phyloP scores from a whole-genome alignment of 1,284 basidiomycete genomes.

The Cystobasidiaceae sp. region DNA sequence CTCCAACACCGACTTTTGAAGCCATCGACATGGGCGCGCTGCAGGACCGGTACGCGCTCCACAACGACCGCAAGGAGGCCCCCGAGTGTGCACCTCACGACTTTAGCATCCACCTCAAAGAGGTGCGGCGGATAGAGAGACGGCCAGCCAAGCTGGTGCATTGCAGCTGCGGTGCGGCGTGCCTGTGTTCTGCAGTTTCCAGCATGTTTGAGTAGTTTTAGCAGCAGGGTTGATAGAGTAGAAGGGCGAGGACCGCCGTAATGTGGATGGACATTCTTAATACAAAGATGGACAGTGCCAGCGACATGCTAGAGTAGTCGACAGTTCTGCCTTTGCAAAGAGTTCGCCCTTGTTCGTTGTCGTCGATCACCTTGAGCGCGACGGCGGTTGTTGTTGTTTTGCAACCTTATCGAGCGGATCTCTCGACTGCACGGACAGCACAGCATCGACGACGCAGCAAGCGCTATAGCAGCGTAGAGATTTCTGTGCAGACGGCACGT shows the following conservation, averaged over 20 bases:
- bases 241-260: too few species aligned
- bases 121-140: not conserved
- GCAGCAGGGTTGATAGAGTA: too few species aligned
- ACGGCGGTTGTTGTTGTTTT: slow-evolving; percentile 11
- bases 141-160: slow-evolving; percentile 9
- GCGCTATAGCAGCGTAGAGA: not conserved
- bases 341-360: not conserved
- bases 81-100: not conserved
- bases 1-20: too few species aligned
- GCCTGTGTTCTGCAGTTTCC: slow-evolving; percentile 26
- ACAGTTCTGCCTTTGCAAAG: too few species aligned
- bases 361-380: not conserved
- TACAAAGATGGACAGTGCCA: too few species aligned
- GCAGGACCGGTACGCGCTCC: too few species aligned
- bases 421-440: not conserved
- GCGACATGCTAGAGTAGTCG: too few species aligned
- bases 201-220: slow-evolving; percentile 12
- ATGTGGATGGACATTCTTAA: too few species aligned
- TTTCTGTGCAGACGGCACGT: not conserved
- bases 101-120: slow-evolving; percentile 12
- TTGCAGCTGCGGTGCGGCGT: slow-evolving; percentile 20
- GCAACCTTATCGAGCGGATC: not conserved
- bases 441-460: not conserved
- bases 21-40: too few species aligned
- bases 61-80: too few species aligned